These are phyloP conservation scores for Pichia nanzhaoensis DNA, from an alignment of 805 yeast genomes.

Conservation along the genomic window DNA sequence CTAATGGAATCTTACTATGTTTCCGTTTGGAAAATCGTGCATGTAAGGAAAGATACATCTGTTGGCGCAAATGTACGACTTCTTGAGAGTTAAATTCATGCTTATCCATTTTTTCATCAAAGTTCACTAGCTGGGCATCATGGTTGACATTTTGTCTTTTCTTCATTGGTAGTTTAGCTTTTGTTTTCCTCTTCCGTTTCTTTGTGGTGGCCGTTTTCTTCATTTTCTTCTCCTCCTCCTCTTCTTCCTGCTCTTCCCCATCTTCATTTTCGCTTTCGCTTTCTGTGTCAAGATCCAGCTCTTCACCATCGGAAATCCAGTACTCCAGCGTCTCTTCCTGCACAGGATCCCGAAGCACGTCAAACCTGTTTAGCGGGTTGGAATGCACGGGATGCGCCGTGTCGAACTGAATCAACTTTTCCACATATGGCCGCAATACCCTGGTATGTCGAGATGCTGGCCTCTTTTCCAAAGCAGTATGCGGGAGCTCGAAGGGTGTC, in stretches of 20 bases:
- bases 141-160: not conserved
- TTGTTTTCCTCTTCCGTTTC: not conserved
- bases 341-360: slow-evolving; percentile 11
- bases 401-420: slow-evolving; percentile 6
- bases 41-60: slow-evolving; percentile 8
- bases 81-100: slow-evolving; percentile 3
- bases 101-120: no score
- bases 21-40: not conserved
- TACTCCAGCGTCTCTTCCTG: slow-evolving; percentile 18
- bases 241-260: no score
- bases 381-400: slow-evolving; percentile 6
- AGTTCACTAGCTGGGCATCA: not conserved
- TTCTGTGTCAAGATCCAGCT: not conserved
- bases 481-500: slow-evolving; percentile 7
- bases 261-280: not conserved
- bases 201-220: no score
- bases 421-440: slow-evolving; percentile 5
- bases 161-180: not conserved
- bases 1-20: not conserved
- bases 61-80: slow-evolving; percentile 6
- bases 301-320: slow-evolving; percentile 18
- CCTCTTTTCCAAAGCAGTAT: not conserved
- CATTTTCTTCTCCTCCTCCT: no score
- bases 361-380: slow-evolving; percentile 13
- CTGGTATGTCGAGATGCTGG: slow-evolving; percentile 2